These are phyloP conservation scores for Lodderomyces metapsilosis DNA, from an alignment of 1,139 yeast species.

Conservation along the genomic window DNA sequence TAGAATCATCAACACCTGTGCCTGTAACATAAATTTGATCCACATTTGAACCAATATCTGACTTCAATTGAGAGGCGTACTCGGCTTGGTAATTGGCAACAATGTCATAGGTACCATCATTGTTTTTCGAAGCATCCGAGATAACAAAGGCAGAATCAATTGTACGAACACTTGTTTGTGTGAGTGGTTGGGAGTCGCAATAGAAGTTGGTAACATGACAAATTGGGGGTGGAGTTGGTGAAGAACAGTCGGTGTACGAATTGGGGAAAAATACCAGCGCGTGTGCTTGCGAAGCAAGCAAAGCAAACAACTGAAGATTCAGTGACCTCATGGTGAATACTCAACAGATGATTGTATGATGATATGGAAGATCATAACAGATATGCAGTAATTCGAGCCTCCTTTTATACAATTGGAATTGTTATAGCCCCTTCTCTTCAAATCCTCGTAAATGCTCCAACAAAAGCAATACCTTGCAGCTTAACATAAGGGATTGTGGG, in stretches of 20 bases:
- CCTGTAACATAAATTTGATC: conserved; percentile 8
- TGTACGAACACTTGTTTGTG: neutral
- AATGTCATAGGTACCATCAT: conserved; percentile 10
- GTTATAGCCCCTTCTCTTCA: too few species aligned
- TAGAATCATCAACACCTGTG: conserved; percentile 12
- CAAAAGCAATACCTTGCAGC: too few species aligned
- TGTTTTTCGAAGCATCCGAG: conserved; percentile 11
- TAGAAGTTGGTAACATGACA: neutral
- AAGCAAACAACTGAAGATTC: neutral
- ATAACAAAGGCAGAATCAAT: conserved; percentile 13
- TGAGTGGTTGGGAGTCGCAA: neutral
- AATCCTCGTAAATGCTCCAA: too few species aligned
- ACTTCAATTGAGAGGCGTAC: conserved; percentile 7
- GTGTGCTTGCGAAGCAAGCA: neutral
- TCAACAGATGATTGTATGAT: neutral
- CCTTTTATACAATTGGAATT: too few species aligned
- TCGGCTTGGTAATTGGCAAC: conserved; percentile 11
- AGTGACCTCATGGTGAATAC: neutral
- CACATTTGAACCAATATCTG: conserved; percentile 7
- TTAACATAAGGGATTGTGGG: too few species aligned
- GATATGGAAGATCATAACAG: too few species aligned
- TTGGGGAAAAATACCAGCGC: neutral
- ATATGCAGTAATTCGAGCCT: too few species aligned
- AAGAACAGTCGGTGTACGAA: neutral
- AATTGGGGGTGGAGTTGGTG: neutral